Conservation (phyloP, 2,329 filamentous ascomycete species). For the Aurifilum marmelostoma region DNA sequence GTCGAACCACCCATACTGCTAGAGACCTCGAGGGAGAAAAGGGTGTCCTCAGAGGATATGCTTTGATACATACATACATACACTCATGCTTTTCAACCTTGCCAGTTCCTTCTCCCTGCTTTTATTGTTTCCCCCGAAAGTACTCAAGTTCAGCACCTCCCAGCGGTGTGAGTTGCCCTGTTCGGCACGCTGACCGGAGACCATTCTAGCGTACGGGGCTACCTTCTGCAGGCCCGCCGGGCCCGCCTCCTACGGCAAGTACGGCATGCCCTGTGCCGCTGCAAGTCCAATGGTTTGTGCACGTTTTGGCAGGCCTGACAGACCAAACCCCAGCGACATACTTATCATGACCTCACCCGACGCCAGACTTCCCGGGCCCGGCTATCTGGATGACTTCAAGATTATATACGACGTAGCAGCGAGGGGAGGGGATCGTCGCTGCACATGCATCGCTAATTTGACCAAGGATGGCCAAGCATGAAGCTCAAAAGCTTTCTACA, state of each 20-base stretch:
- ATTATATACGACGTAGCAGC: background rate
- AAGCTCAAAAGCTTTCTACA: constrained; percentile 6
- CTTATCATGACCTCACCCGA: constrained; percentile 7
- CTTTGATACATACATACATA: background rate
- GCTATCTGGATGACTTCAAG: constrained; percentile 6
- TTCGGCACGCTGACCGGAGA: background rate
- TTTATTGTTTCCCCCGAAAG: background rate
- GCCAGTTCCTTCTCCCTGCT: background rate
- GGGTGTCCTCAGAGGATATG: background rate
- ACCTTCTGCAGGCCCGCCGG: background rate
- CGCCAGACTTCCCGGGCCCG: background rate
- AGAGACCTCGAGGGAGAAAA: background rate
- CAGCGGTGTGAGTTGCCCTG: constrained; percentile 3
- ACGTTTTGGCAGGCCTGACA: constrained; percentile 21
- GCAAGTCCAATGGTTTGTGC: constrained; percentile 19
- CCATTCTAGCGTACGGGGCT: background rate
- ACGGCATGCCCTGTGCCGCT: background rate
- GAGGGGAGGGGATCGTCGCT: background rate
- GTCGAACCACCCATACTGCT: background rate
- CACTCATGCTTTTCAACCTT: background rate
- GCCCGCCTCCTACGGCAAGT: background rate
- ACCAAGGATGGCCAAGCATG: constrained; percentile 1
- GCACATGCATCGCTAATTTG: constrained; percentile 7
- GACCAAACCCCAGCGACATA: background rate
- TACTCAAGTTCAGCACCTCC: background rate